phyloP scores from a whole-genome alignment of 2,329 filamentous ascomycete genomes.

The Penicillium palitans region DNA sequence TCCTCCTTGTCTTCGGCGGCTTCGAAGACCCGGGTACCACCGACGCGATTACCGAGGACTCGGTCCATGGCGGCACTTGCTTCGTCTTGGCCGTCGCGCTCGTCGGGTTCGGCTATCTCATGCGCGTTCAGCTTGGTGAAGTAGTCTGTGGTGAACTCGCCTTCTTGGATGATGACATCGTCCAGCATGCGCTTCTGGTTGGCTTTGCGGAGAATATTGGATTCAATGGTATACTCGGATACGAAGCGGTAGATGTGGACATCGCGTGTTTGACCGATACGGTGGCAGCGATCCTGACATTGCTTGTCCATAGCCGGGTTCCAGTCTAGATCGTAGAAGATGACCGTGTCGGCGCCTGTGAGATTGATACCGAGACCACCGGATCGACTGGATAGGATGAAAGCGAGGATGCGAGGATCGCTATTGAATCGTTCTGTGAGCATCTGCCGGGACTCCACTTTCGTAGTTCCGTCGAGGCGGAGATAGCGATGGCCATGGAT shows the following conservation, averaged over 20 bases:
- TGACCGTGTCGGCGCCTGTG: slow-evolving; percentile 94
- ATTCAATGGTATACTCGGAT: slow-evolving; percentile 92
- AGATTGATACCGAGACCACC: slow-evolving; percentile 95
- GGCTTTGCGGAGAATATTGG: slow-evolving; percentile 93
- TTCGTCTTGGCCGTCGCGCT: slow-evolving; percentile 66
- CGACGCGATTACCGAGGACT: slow-evolving; percentile 69
- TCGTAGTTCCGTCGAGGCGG: slow-evolving; percentile 92
- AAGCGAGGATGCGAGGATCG: slow-evolving; percentile 86
- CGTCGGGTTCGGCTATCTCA: slow-evolving; percentile 63
- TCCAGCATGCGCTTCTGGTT: slow-evolving; percentile 98
- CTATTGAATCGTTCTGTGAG: slow-evolving; percentile 96
- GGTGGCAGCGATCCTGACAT: slow-evolving; percentile 94
- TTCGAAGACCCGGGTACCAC: slow-evolving; percentile 73
- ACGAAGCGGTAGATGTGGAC: slow-evolving; percentile 97
- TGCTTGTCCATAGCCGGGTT: slow-evolving; percentile 99
- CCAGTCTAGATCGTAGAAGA: slow-evolving; percentile 99
- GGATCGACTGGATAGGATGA: slow-evolving; percentile 92
- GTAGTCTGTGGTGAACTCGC: slow-evolving; percentile 95
- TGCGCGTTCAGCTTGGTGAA: slow-evolving; percentile 74
- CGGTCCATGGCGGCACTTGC: slow-evolving; percentile 82
- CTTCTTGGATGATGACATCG: slow-evolving; percentile 97
- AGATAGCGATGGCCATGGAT: slow-evolving; percentile 97
- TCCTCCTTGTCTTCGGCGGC: slow-evolving; percentile 92
- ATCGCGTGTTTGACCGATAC: slow-evolving; percentile 95
- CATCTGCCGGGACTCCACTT: slow-evolving; percentile 92